A percentile compares a stretch with the other conserved stretches of the same genome.
These are phyloP conservation scores for Raphanus hybrid DNA, from an alignment of 441 rosid genomes.

Conservation along the genomic window DNA sequence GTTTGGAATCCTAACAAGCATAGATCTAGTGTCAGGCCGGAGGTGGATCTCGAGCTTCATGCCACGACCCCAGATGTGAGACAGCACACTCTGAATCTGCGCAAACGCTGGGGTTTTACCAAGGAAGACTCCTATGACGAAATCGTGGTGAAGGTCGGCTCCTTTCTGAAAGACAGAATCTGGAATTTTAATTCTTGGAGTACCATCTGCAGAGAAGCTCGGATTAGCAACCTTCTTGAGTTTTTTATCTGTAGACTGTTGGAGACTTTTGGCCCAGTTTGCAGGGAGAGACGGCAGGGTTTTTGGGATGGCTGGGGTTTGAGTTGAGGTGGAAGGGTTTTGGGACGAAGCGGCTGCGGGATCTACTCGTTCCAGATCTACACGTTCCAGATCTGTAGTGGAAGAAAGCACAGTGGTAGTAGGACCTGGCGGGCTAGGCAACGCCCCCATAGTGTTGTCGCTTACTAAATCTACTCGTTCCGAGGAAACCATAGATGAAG, in stretches of 20 bases:
- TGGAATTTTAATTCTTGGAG: not conserved
- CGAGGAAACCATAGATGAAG: no score
- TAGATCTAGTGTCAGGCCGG: not conserved
- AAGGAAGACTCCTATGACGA: no score
- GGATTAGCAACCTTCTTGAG: not conserved
- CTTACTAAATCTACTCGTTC: no score
- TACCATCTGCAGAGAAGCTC: not conserved
- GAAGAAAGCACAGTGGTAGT: no score
- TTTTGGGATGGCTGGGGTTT: no score
- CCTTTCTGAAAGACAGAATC: no score
- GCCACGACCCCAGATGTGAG: not conserved
- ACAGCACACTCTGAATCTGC: not conserved
- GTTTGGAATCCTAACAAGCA: not conserved
- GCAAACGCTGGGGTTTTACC: not conserved
- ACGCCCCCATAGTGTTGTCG: no score
- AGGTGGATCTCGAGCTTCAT: not conserved
- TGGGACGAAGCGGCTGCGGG: no score
- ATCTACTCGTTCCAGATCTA: no score
- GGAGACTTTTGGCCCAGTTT: not conserved
- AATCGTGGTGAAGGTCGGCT: not conserved
- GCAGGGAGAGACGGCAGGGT: not conserved
- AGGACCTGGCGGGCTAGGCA: no score
- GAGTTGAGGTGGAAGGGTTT: no score
- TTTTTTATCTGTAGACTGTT: not conserved
- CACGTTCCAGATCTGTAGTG: no score